Conservation (phyloP, 371 early-diverging fungal species). For the Dinochytrium kinnereticum region DNA sequence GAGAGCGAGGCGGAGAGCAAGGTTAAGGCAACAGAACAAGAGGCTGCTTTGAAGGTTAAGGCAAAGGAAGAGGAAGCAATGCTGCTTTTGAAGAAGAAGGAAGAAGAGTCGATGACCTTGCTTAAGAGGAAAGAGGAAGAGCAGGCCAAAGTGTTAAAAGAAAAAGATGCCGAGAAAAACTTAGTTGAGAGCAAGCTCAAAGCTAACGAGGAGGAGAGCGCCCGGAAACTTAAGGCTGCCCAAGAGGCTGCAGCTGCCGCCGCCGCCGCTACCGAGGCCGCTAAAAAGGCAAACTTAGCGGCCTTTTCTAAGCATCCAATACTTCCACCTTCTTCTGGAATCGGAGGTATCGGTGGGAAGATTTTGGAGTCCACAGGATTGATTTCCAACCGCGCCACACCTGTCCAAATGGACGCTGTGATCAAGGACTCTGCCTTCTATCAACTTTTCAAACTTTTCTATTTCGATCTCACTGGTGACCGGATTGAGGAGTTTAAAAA, state of each 20-base stretch:
- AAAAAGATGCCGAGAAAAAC: background rate
- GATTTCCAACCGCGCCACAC: background rate
- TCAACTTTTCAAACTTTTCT: slow-evolving; percentile 18
- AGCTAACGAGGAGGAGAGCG: background rate
- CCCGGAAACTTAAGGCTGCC: slow-evolving; percentile 10
- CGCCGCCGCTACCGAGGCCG: background rate
- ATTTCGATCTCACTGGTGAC: slow-evolving; percentile 6
- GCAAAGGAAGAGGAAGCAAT: slow-evolving; percentile 12
- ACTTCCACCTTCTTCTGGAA: background rate
- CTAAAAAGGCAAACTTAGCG: slow-evolving; percentile 14
- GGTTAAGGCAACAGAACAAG: slow-evolving; percentile 2
- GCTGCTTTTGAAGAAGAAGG: background rate
- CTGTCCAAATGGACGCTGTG: background rate
- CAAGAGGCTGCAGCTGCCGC: slow-evolving; percentile 16
- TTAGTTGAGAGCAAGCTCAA: background rate
- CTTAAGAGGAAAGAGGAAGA: slow-evolving; percentile 12
- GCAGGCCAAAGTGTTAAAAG: background rate
- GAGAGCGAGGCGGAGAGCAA: slow-evolving; percentile 1
- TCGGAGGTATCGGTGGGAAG: background rate
- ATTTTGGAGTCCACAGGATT: slow-evolving; percentile 4
- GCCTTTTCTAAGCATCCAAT: slow-evolving; percentile 11
- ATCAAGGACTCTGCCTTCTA: slow-evolving; percentile 15
- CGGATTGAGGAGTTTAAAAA: background rate
- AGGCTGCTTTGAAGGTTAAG: slow-evolving; percentile 5
- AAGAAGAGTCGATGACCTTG: background rate